These are phyloP conservation scores for Psophocarpus tetragonolobus DNA, from an alignment of 306 rosid species.

Conservation along the genomic window DNA sequence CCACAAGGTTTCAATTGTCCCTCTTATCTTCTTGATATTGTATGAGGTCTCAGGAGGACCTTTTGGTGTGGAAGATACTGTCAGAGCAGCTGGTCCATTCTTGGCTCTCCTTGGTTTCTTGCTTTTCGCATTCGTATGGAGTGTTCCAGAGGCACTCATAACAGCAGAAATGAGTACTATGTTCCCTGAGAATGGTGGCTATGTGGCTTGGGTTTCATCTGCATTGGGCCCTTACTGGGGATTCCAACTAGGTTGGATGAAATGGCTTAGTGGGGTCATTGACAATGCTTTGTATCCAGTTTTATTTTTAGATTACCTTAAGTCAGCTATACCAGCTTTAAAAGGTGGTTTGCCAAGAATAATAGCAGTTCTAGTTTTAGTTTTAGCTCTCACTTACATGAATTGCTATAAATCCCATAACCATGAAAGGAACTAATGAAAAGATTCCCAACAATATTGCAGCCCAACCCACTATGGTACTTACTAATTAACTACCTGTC, in stretches of 20 bases:
- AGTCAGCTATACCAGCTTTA: conserved; percentile 56
- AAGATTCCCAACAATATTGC: conserved; percentile 59
- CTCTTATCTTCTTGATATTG: conserved; percentile 60
- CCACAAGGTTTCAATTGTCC: conserved; percentile 37
- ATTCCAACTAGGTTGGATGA: conserved; percentile 72
- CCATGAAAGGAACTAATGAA: conserved; percentile 62
- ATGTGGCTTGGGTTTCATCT: conserved; percentile 74
- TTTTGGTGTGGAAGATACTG: conserved; percentile 67
- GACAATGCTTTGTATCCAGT: conserved; percentile 70
- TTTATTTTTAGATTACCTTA: conserved; percentile 63
- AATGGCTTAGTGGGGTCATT: conserved; percentile 76
- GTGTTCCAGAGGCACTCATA: conserved; percentile 67
- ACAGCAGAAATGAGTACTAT: conserved; percentile 72
- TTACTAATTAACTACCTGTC: neutral
- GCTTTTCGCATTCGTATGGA: conserved; percentile 61
- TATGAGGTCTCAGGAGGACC: conserved; percentile 78
- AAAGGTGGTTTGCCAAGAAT: conserved; percentile 55
- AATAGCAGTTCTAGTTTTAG: conserved; percentile 42
- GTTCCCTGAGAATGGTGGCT: conserved; percentile 77
- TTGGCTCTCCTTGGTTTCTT: conserved; percentile 59
- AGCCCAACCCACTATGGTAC: conserved; percentile 68
- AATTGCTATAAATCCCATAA: conserved; percentile 63
- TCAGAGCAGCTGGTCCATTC: conserved; percentile 65
- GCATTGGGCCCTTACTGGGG: conserved; percentile 73
- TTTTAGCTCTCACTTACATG: conserved; percentile 57